These are phyloP conservation scores for Kluyveromyces starmeri DNA, from an alignment of 805 yeast species.

Conservation along the genomic window DNA sequence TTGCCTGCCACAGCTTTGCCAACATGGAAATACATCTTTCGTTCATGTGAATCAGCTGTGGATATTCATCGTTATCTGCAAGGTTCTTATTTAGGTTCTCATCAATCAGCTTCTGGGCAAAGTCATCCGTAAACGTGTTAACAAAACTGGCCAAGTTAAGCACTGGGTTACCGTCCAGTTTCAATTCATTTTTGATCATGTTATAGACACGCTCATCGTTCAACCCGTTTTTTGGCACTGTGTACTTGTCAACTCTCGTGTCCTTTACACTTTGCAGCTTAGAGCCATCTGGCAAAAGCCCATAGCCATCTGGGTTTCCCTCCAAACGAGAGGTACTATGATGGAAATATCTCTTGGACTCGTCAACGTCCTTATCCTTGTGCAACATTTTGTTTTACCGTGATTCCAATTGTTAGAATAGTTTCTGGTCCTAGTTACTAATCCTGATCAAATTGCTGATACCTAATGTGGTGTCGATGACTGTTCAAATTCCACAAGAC, in stretches of 20 bases:
- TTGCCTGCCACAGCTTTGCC: conserved; percentile 76
- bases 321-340: not conserved
- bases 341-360: conserved; percentile 3
- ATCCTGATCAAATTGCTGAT: too few relatives aligned
- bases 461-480: too few relatives aligned
- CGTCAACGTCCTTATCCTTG: conserved; percentile 2
- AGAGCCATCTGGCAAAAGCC: conserved; percentile 4
- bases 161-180: conserved; percentile 76
- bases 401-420: too few relatives aligned
- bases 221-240: conserved; percentile 50
- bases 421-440: too few relatives aligned
- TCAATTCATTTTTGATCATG: conserved; percentile 61
- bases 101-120: conserved; percentile 42
- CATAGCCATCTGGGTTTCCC: conserved; percentile 4
- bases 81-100: conserved; percentile 80
- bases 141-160: conserved; percentile 86
- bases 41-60: conserved; percentile 71
- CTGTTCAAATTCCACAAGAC: too few relatives aligned
- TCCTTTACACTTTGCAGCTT: conserved; percentile 5
- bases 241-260: conserved; percentile 34
- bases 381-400: conserved; percentile 5
- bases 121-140: conserved; percentile 57
- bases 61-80: conserved; percentile 92
- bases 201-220: conserved; percentile 46
- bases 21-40: conserved; percentile 75